A percentile compares a stretch with the other conserved stretches of the same genome.
phyloP scores from a whole-genome alignment of 495 filamentous ascomycete species.

The Xylaria longipes region DNA sequence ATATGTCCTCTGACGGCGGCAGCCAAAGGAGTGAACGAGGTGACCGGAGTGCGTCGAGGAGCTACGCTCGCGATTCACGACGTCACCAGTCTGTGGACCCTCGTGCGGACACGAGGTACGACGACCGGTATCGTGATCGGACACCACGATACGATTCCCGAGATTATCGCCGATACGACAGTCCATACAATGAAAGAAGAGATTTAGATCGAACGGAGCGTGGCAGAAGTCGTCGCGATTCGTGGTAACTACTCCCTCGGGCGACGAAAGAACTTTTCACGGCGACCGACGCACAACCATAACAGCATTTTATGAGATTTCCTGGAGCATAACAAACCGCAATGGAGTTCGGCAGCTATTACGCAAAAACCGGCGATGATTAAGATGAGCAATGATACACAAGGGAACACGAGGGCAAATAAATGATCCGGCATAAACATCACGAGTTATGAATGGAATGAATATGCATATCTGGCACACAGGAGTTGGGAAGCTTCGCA shows the following conservation, averaged over 20 bases:
- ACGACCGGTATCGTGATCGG: slow-evolving; percentile 28
- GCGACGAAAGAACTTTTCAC: background rate
- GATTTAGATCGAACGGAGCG: slow-evolving; percentile 10
- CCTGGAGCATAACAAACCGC: background rate
- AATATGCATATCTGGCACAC: slow-evolving; percentile 14
- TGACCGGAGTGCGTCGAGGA: background rate
- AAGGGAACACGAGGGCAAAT: background rate
- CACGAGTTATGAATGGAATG: slow-evolving; percentile 9
- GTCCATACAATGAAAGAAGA: slow-evolving; percentile 19
- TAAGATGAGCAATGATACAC: background rate
- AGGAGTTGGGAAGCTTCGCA: slow-evolving; percentile 1
- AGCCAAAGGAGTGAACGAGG: background rate
- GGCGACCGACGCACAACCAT: background rate
- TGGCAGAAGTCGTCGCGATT: slow-evolving; percentile 34
- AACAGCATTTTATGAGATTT: background rate
- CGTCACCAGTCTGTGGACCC: slow-evolving; percentile 24
- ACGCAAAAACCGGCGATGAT: background rate
- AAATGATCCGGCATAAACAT: background rate
- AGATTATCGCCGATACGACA: slow-evolving; percentile 23
- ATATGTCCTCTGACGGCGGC: background rate
- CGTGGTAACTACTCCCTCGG: slow-evolving; percentile 21
- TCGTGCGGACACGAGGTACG: slow-evolving; percentile 27
- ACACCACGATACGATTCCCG: slow-evolving; percentile 23
- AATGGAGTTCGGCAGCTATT: background rate
- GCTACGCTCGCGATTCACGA: slow-evolving; percentile 12